These are phyloP conservation scores for Silene latifolia DNA, from an alignment of 148 eudicot genomes.

Conservation along the genomic window DNA sequence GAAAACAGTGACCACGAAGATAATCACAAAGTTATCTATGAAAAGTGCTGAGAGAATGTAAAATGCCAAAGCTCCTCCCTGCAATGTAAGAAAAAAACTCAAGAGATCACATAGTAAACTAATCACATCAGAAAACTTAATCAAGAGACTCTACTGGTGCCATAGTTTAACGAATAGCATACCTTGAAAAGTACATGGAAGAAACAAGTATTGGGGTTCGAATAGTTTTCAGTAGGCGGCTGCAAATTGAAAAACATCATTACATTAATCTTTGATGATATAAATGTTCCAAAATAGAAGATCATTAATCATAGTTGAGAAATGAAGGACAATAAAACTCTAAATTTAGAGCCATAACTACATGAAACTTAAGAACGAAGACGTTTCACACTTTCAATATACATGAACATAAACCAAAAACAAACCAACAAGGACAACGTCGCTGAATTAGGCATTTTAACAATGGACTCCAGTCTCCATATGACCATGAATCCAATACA, in stretches of 20 bases:
- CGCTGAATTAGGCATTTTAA: too few species aligned
- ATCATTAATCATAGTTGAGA: neutral
- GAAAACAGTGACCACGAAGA: constrained; percentile 89
- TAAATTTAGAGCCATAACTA: neutral
- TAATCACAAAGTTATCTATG: constrained; percentile 76
- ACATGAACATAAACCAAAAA: neutral
- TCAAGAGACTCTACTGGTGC: neutral
- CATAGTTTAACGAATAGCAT: neutral
- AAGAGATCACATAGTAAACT: neutral
- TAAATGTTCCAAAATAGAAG: neutral
- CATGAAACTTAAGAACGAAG: neutral
- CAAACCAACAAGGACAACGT: neutral
- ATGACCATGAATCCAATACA: too few species aligned
- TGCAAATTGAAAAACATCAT: constrained; percentile 29
- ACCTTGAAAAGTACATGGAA: constrained; percentile 97
- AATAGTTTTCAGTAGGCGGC: constrained; percentile 70
- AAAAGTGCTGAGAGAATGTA: constrained; percentile 90
- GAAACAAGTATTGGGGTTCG: constrained; percentile 84
- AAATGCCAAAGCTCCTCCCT: constrained; percentile 94
- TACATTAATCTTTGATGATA: neutral
- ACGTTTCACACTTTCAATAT: neutral
- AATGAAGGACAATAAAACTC: neutral
- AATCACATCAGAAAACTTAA: neutral
- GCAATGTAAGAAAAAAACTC: constrained; percentile 27
- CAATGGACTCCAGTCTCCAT: too few species aligned